Base-by-base conservation (phyloP, 768 basidiomycete genomes). In the Ramaria sp. region DNA sequence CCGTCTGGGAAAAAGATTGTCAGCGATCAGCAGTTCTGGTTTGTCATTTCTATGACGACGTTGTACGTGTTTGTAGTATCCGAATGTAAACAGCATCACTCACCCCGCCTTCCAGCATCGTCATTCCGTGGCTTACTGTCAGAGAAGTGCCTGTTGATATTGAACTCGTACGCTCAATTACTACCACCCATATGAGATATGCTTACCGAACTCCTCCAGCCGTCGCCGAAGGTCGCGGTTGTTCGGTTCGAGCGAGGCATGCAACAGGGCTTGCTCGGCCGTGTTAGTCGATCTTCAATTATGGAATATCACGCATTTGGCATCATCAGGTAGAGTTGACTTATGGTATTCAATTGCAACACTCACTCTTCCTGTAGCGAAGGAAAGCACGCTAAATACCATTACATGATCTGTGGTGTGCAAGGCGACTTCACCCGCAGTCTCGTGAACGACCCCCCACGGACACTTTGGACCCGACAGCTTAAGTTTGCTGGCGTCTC, bases 241-340 rank as follows among this genome's bases (percentile, higher is more conserved):
- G 72, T 89, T 61, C 83, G 85, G 30, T 88, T 89, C 68, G 73
- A 80, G 66, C 79, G 86, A 61, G 86, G 87, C 49, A 88, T 89
- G 85, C 86, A 88, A 63, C 87, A 88, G 64, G 85, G 86, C 55
- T 72, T 89, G 27, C 72, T 88, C 32, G 81, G 81, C 20, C 78
- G 86, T 53, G 76, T 88, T 69, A 83, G 83, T 58, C 82, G 85
- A 34, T 78, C 78, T 18, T 74, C 82, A 30, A 73, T 88, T 58
- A 78, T 80, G 82, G 86, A 89, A 65, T 88, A 88, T 65, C 87
- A 88, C 64, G 83, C 85, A 30, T 89, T 88, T 57, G 86, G 85
- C 51, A 81, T 83, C 57, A 76, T 88, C 56, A 85, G 83, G 82
- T 85, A 66, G 22, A 81, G 62, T 47, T 22, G 15, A 22, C 10